phyloP scores from a whole-genome alignment of 2,329 filamentous ascomycete genomes.

The Fusarium vanettenii region DNA sequence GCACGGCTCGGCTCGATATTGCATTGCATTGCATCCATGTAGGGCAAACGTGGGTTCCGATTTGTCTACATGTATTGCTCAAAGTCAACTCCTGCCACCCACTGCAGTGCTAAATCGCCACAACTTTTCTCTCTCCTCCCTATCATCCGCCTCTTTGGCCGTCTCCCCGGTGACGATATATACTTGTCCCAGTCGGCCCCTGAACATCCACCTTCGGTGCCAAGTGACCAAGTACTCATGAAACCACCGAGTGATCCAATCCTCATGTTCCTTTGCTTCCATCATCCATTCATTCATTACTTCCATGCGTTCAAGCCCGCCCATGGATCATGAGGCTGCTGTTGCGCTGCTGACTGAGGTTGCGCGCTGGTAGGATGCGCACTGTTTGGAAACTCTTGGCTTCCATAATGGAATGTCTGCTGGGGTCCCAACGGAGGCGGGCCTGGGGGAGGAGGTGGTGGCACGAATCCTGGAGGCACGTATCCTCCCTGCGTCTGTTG shows the following conservation, averaged over 20 bases:
- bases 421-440: conserved; percentile 71
- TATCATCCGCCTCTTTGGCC: conserved; percentile 2
- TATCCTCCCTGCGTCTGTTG: conserved; percentile 56
- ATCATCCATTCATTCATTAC: conserved; percentile 41
- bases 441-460: conserved; percentile 72
- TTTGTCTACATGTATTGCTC: conserved; percentile 26
- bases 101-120: neutral
- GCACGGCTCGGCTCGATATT: neutral
- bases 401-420: conserved; percentile 68
- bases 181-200: neutral
- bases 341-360: conserved; percentile 47
- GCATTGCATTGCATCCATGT: neutral
- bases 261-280: neutral
- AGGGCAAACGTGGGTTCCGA: conserved; percentile 16
- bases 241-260: neutral
- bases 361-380: conserved; percentile 44
- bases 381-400: conserved; percentile 44
- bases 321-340: conserved; percentile 62
- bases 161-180: neutral
- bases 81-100: neutral
- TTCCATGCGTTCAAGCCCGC: conserved; percentile 65
- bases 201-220: neutral
- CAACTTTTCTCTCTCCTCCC: conserved; percentile 1
- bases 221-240: neutral
- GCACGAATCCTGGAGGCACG: conserved; percentile 69